A percentile compares a stretch with the other conserved stretches of the same genome.
phyloP scores from a whole-genome alignment of 2,329 filamentous ascomycete species.

The Chrysoporthe austroafricana region DNA sequence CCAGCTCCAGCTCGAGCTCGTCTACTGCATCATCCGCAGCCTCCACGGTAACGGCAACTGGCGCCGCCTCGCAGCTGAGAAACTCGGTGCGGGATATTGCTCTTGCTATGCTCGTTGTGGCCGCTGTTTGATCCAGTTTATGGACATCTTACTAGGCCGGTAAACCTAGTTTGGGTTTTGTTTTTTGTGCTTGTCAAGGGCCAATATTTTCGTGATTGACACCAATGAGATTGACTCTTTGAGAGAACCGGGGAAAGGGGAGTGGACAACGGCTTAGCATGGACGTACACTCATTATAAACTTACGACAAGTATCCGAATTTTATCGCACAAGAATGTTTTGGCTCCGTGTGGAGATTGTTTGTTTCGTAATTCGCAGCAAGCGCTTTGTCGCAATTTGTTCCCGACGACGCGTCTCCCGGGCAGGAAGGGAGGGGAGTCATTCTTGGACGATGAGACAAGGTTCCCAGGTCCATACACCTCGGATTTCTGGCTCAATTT shows the following conservation, averaged over 20 bases:
- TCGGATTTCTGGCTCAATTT: neutral
- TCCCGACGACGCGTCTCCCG: neutral
- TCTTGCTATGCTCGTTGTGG: neutral
- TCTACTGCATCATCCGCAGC: neutral
- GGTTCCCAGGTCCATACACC: neutral
- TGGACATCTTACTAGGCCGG: no score
- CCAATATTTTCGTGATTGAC: neutral
- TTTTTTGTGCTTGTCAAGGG: no score
- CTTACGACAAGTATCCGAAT: neutral
- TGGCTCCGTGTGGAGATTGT: neutral
- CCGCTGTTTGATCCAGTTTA: neutral
- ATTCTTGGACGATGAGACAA: neutral
- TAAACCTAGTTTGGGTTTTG: no score
- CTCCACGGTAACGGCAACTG: neutral
- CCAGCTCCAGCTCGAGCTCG: neutral
- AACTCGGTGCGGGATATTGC: neutral
- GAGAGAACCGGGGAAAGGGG: neutral
- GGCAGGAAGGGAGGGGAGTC: neutral
- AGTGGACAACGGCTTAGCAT: neutral
- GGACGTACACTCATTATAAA: neutral
- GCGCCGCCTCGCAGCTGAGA: neutral
- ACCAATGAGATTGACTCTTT: neutral
- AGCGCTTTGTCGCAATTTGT: neutral
- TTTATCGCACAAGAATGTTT: neutral
- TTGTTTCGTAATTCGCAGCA: neutral